phyloP scores from a whole-genome alignment of 441 rosid species.

The Capsella rubella region DNA sequence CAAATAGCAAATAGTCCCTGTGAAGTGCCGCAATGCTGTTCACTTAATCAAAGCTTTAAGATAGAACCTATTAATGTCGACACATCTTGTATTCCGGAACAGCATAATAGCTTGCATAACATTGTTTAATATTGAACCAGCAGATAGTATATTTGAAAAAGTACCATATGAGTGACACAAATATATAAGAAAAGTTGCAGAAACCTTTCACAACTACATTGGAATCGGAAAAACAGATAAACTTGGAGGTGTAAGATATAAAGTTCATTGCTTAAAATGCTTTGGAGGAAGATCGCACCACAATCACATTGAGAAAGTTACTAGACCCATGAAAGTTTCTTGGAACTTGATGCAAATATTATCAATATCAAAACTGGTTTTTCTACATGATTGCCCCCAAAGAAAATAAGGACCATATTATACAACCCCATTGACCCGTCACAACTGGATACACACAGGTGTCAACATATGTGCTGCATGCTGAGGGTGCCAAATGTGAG shows the following conservation, averaged over 20 bases:
- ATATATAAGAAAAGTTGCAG: conserved; percentile 17
- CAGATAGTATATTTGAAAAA: conserved; percentile 11
- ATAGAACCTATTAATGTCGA: conserved; percentile 14
- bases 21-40: conserved; percentile 20
- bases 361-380: conserved; percentile 11
- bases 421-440: conserved; percentile 17
- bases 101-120: conserved; percentile 22
- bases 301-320: conserved; percentile 26
- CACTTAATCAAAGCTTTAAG: conserved; percentile 15
- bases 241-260: conserved; percentile 13
- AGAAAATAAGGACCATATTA: conserved; percentile 8
- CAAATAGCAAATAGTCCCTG: conserved; percentile 43
- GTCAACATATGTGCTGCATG: conserved; percentile 22
- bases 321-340: conserved; percentile 29
- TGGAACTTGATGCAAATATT: conserved; percentile 23
- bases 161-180: conserved; percentile 1
- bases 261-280: conserved; percentile 2
- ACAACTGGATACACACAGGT: conserved; percentile 21
- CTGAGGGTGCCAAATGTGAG: conserved; percentile 16
- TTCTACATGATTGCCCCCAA: conserved; percentile 23
- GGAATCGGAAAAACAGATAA: conserved; percentile 2
- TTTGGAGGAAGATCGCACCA: conserved; percentile 17
- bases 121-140: conserved; percentile 11
- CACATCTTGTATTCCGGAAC: conserved; percentile 24
- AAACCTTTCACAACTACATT: conserved; percentile 16